Evolutionary conservation across 176 grass and related monocot genomes (phyloP), one percentile per base, ranked within the genome.

Genomic region (Juncus effusus): DNA sequence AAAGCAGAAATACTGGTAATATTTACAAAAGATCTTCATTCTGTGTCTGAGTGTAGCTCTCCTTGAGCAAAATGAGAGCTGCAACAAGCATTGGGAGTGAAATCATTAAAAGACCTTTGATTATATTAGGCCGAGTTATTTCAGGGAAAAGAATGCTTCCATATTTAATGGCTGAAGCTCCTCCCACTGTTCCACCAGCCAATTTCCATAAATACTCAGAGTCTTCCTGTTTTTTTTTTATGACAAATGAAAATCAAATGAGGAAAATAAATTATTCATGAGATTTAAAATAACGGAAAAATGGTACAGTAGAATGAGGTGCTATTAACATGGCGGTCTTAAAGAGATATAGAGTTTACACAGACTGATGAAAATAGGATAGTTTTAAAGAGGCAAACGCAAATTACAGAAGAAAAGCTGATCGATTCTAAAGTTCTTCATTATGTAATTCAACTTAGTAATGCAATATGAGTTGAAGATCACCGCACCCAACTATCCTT

Each of bases 91-190:
- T 75, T 10, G 88, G 93, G 42, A 97, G 67, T 19, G 72, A 86
- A 51, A 97, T 82, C 88, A 89, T 86, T 9, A 86, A 44, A 51
- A 91, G 80, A 60, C 82, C 93, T 73, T 86, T 70, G 9, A 81
- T 39, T 39, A 97, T 79, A 67, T 91, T 86, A 1, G 93, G 88
- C 65, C 77, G 78, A 28, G 88, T 89, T 72, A 91, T 79, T 40
- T 81, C 80, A 40, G 92, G 92, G 14, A 96, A 76, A 77, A 91
- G 61, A 41, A 86, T 51, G 74, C 84, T 96, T 28, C 92, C 87
- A 55, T 96, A 96, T 62, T 97, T 97, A 2, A 91, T 42, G 10
- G 80, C 85, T 13, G 88, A 84, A 0, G 85, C 85, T 35, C 93
- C 85, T 36, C 77, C 82, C 13, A 97, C 12, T 9, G 93, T 88